Conservation (phyloP, 2,329 filamentous ascomycete genomes). For the Aspergillus fijiensis region DNA sequence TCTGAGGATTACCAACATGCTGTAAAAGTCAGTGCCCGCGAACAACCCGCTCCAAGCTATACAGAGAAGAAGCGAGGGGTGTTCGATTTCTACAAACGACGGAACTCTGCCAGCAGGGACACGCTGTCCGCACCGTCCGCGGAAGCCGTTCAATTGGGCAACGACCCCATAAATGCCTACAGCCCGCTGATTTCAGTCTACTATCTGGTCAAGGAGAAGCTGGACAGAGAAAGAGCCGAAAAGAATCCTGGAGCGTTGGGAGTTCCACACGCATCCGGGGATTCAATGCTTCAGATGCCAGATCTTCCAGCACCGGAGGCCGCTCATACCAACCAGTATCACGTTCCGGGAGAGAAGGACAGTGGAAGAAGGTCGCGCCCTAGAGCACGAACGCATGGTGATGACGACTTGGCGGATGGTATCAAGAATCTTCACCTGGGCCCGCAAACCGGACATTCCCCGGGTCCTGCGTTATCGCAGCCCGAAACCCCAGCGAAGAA, state of each 20-base stretch:
- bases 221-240: constrained; percentile 69
- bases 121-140: constrained; percentile 80
- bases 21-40: constrained; percentile 68
- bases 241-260: constrained; percentile 59
- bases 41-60: constrained; percentile 58
- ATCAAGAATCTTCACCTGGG: constrained; percentile 64
- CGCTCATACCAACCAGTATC: constrained; percentile 88
- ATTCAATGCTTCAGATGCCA: constrained; percentile 62
- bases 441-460: constrained; percentile 49
- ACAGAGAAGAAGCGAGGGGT: constrained; percentile 83
- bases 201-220: constrained; percentile 92
- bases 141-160: constrained; percentile 77
- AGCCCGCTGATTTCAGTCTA: constrained; percentile 92
- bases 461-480: constrained; percentile 57
- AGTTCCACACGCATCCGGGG: constrained; percentile 57
- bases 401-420: constrained; percentile 79
- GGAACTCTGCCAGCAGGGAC: constrained; percentile 87
- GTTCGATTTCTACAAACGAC: constrained; percentile 95
- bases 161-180: constrained; percentile 89
- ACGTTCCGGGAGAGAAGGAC: constrained; percentile 84
- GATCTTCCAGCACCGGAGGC: constrained; percentile 79
- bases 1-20: constrained; percentile 92
- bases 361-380: constrained; percentile 81
- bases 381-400: constrained; percentile 86
- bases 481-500: constrained; percentile 68